Conservation (phyloP, 768 basidiomycete genomes). For the Termitomyces sp. region DNA sequence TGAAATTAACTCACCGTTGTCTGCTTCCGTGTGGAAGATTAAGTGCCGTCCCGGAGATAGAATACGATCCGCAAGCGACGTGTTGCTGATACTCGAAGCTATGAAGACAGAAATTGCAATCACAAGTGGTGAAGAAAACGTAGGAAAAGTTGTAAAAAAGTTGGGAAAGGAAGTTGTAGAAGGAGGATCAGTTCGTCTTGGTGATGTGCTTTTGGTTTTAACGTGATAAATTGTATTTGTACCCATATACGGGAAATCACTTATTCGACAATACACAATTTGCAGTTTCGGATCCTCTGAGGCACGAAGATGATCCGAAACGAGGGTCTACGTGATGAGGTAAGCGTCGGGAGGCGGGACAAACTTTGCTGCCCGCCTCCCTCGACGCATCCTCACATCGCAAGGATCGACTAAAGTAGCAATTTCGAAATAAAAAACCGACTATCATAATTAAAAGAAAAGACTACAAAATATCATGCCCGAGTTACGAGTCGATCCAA, state of each 20-base stretch:
- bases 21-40: conserved; percentile 49
- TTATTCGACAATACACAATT: neutral
- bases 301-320: too few relatives aligned
- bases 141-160: conserved; percentile 36
- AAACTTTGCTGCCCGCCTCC: too few relatives aligned
- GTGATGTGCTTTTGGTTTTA: conserved; percentile 38
- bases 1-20: conserved; percentile 30
- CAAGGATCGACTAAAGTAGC: too few relatives aligned
- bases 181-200: conserved; percentile 41
- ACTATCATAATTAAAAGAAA: too few relatives aligned
- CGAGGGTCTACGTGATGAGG: too few relatives aligned
- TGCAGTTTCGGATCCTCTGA: too few relatives aligned
- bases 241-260: neutral
- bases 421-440: too few relatives aligned
- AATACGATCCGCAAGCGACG: conserved; percentile 34
- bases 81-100: conserved; percentile 51
- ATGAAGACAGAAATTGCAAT: conserved; percentile 64
- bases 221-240: neutral
- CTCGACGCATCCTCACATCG: too few relatives aligned
- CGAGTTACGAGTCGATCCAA: too few relatives aligned
- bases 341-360: too few relatives aligned
- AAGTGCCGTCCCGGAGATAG: conserved; percentile 35
- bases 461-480: too few relatives aligned
- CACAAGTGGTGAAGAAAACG: conserved; percentile 35
- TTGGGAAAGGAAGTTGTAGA: conserved; percentile 36